Percentiles rank a stretch among this genome's conserved stretches.
Evolutionary conservation across 306 rosid genomes (phyloP).

Genomic region (Notholithocarpus densiflorus): DNA sequence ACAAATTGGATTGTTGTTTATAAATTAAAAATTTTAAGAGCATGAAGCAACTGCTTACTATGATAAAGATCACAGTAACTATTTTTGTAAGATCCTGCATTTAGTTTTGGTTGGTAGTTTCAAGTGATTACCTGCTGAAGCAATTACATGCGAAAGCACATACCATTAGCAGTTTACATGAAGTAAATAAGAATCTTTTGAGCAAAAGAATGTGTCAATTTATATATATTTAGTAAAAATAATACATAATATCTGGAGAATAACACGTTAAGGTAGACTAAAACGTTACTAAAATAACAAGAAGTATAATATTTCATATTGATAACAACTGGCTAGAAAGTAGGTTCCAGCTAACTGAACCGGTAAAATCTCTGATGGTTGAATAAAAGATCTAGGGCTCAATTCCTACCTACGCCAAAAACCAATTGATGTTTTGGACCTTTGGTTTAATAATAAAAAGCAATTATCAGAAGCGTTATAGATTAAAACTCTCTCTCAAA

Average conservation of each 20-base stretch:
- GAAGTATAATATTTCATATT: not conserved
- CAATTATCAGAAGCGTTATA: no score
- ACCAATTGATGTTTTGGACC: no score
- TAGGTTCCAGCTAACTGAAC: fast-evolving
- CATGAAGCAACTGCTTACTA: not conserved
- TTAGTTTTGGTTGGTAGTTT: not conserved
- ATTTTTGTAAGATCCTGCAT: not conserved
- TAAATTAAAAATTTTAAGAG: not conserved
- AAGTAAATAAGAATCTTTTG: not conserved
- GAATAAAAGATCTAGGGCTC: no score
- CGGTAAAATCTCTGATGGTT: fast-evolving
- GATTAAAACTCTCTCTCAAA: no score
- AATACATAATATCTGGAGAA: not conserved
- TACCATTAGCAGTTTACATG: not conserved
- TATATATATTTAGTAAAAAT: not conserved
- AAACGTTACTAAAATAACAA: not conserved
- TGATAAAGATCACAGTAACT: not conserved
- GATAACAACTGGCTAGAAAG: not conserved
- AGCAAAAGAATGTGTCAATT: not conserved
- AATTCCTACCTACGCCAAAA: no score
- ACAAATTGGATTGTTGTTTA: not conserved
- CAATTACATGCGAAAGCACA: not conserved
- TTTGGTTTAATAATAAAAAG: no score
- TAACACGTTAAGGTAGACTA: not conserved
- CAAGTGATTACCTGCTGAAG: not conserved